Conservation (phyloP, 345 rosid genomes). For the Bruguiera parviflora region DNA sequence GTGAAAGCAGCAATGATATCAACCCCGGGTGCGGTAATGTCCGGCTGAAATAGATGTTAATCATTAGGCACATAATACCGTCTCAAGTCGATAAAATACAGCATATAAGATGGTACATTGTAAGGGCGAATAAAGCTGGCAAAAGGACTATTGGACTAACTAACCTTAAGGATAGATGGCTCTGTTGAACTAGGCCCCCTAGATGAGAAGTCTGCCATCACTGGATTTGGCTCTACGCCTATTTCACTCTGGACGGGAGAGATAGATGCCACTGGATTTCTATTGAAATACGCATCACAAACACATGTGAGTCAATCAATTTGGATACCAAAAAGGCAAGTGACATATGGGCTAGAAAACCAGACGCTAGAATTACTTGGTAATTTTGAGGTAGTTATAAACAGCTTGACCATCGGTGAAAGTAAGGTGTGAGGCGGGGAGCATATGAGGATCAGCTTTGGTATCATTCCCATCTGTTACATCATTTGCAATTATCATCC, state of each 20-base stretch:
- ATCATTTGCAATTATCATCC: slow-evolving; percentile 47
- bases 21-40: slow-evolving; percentile 44
- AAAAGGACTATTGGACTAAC: background rate
- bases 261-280: slow-evolving; percentile 12
- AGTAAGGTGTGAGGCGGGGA: slow-evolving; percentile 41
- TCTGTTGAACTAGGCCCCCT: slow-evolving; percentile 16
- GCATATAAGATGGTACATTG: background rate
- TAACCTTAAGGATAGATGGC: slow-evolving; percentile 18
- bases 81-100: background rate
- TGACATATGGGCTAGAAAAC: background rate
- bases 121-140: background rate
- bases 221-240: slow-evolving; percentile 12
- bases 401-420: slow-evolving; percentile 28
- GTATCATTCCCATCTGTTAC: slow-evolving; percentile 16
- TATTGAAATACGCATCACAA: background rate
- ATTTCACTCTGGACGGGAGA: background rate
- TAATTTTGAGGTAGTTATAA: slow-evolving; percentile 34
- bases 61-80: background rate
- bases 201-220: slow-evolving; percentile 32
- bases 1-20: slow-evolving; percentile 35
- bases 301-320: background rate
- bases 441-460: slow-evolving; percentile 31
- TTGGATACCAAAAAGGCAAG: background rate
- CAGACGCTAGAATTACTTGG: slow-evolving; percentile 25
- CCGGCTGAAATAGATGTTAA: slow-evolving; percentile 27